Conservation (phyloP, 129 eudicot genomes). For the Flaveria ramosissima region DNA sequence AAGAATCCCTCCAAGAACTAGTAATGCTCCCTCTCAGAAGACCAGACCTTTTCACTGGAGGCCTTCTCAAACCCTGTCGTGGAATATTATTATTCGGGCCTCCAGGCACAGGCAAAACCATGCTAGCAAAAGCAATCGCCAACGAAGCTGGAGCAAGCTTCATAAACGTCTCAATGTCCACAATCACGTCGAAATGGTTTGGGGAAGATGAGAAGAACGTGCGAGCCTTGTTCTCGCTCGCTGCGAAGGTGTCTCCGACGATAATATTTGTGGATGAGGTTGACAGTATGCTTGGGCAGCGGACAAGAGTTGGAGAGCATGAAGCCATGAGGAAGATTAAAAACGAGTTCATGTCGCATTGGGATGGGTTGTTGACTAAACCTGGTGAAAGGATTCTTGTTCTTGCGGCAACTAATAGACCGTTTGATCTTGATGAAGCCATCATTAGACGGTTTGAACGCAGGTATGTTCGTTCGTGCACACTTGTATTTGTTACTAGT, state of each 20-base stretch:
- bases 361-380: slow-evolving; percentile 88
- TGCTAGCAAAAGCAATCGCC: slow-evolving; percentile 95
- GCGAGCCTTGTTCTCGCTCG: slow-evolving; percentile 87
- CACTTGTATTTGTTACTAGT: background rate
- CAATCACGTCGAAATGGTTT: slow-evolving; percentile 97
- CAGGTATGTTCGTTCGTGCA: slow-evolving; percentile 41
- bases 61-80: slow-evolving; percentile 93
- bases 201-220: slow-evolving; percentile 98
- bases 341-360: slow-evolving; percentile 93
- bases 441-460: slow-evolving; percentile 95
- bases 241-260: slow-evolving; percentile 88
- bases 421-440: slow-evolving; percentile 96
- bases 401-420: slow-evolving; percentile 95
- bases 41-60: slow-evolving; percentile 91
- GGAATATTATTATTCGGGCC: slow-evolving; percentile 88
- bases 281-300: slow-evolving; percentile 94
- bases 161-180: slow-evolving; percentile 93
- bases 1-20: slow-evolving; percentile 87
- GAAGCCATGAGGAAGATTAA: slow-evolving; percentile 95
- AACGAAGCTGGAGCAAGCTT: slow-evolving; percentile 97
- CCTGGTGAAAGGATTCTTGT: slow-evolving; percentile 86
- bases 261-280: slow-evolving; percentile 92
- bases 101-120: slow-evolving; percentile 94
- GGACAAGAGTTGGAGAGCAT: slow-evolving; percentile 96
- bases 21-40: slow-evolving; percentile 94